Base-by-base conservation (phyloP, 176 grass and related monocot species). In the Carex littledalei region DNA sequence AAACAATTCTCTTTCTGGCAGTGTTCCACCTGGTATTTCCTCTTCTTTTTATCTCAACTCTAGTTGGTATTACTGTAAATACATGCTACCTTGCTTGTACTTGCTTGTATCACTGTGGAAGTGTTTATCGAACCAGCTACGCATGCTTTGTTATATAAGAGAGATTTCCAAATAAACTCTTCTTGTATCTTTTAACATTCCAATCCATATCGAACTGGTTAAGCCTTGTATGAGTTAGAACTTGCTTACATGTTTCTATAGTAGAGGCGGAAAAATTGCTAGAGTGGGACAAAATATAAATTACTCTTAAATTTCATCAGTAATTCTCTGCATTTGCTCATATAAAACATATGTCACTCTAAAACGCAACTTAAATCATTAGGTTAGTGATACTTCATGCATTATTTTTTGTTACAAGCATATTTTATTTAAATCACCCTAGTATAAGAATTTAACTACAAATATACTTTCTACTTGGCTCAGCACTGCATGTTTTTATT, bases 1-100 rank as follows among this genome's bases (percentile, higher is more conserved):
- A 85, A 95, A 95, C 63, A 98, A 98, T 88, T 91, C 93, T 9
- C 93, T 98, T 83, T 95, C 93, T 66, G 93, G 96, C 90, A 98
- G 53, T 62, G 89, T 98, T 35, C 93, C 96, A 69, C 81, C 91
- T 16, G 96, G 96, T 98, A 94, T 55, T 67, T 5, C 4, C 57
- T 82, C 63, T 18, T 83, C 13, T 21, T 83, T 50, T 78, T 32
- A 2, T 78, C 41, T 55, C 14, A 32, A 57, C 73, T 77, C 49
- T 31, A 13, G 6, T 22, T 35, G 6, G 6, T 56, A 17, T 55
- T 78, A 34, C 52, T 78, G 5, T 78, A 34, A 32, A 57, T 56
- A 56, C 74, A 57, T 35, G 74, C 50, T 57, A 32, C 34, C 67
- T 41, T 69, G 34, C 15, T 69, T 2, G 66, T 15, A 56, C 6